Evolutionary conservation across 768 basidiomycete genomes (phyloP), one percentile per base, ranked within the genome.

Genomic region (Rhizopogon sp.): DNA sequence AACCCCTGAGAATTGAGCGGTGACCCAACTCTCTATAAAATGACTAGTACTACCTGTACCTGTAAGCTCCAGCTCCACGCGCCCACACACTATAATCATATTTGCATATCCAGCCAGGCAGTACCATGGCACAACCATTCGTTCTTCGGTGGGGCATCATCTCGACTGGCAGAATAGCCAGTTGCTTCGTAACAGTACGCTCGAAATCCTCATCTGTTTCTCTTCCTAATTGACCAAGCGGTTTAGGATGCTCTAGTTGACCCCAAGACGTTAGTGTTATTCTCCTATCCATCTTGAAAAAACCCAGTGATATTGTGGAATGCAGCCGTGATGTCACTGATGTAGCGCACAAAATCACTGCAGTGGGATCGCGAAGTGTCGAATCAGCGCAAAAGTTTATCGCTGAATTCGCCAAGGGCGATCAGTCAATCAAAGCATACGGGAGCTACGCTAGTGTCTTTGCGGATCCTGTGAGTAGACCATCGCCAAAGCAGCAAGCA

Each of bases 61-160:
- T 25, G 3, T 25, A 25, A 25, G 25, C 5, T 28, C 50, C 39
- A 35, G 29, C 39, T 29, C 43, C 47, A 54, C 39, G 42, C 45
- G 45, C 52, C 41, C 53, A 46, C 33, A 25, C 49, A 6, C 20
- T 42, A 25, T 25, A 33, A 16, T 39, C 33, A 50, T 41, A 44
- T 43, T 50, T 5, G n/a, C 39, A 41, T 10, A 55, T 9, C 7
- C 28, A 39, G 31, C 8, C 25, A 31, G 17, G 62, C 70, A 68
- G 41, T 53, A 43, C 42, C 59, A 45, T 49, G 33, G n/a, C 55
- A 39, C 69, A 71, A 58, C 73, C 75, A 1, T 70, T 76, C 45
- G 73, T 72, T 16, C 68, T 92, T 52, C 82, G 82, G 53, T 93
- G 92, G 93, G 92, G 93, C 16, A 89, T 94, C 59, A 87, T 96